These are phyloP conservation scores for Hemisphaericaspora xylanilytica DNA, from an alignment of 1,139 yeast genomes.

Conservation along the genomic window DNA sequence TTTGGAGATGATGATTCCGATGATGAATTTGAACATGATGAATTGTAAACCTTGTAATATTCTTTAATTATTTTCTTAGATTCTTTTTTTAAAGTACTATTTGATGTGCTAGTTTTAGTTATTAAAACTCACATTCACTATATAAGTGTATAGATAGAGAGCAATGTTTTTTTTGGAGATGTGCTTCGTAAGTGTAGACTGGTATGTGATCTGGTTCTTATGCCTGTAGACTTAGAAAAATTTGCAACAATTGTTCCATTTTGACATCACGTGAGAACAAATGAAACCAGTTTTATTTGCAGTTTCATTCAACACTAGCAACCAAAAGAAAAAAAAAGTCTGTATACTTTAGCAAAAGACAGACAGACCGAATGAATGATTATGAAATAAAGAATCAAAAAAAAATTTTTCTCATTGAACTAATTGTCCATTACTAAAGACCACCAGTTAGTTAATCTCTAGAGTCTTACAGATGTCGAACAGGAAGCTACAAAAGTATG, in stretches of 20 bases:
- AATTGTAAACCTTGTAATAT: slow-evolving; percentile 29
- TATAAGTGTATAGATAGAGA: background rate
- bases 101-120: background rate
- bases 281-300: too few species aligned
- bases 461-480: slow-evolving; percentile 31
- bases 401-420: slow-evolving; percentile 1
- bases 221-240: too few species aligned
- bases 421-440: background rate
- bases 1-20: slow-evolving; percentile 59
- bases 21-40: slow-evolving; percentile 63
- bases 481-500: slow-evolving; percentile 50
- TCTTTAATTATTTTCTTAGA: slow-evolving; percentile 1
- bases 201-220: too few species aligned
- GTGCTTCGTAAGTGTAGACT: too few species aligned
- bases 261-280: too few species aligned
- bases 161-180: background rate
- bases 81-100: background rate
- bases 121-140: background rate
- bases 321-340: slow-evolving; percentile 1
- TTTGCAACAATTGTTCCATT: too few species aligned
- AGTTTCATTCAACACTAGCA: background rate
- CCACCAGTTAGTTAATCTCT: background rate
- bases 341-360: too few species aligned
- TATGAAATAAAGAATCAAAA: slow-evolving; percentile 1
- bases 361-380: background rate